Conservation (phyloP, 768 basidiomycete species). For the Podaxis sp. region DNA sequence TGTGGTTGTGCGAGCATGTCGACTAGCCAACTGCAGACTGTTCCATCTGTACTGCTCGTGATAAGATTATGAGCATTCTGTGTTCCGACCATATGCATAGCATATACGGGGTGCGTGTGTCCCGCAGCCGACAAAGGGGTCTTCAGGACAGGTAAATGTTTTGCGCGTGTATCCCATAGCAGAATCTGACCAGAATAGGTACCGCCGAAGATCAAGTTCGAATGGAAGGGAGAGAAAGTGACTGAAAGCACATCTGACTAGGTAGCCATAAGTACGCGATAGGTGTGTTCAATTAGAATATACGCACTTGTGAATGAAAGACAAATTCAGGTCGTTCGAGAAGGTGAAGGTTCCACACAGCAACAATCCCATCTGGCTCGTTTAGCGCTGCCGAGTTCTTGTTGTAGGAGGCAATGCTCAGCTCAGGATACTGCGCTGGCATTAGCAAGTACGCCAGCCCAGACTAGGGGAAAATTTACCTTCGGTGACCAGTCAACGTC, state of each 20-base stretch:
- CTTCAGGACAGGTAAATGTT: slow-evolving; percentile 93
- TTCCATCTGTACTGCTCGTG: slow-evolving; percentile 94
- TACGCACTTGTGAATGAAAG: slow-evolving; percentile 91
- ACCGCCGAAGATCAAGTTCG: slow-evolving; percentile 94
- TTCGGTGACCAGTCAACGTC: slow-evolving; percentile 98
- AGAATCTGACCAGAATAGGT: slow-evolving; percentile 99
- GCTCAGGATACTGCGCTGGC: slow-evolving; percentile 77
- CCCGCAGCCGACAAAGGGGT: slow-evolving; percentile 94
- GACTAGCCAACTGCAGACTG: slow-evolving; percentile 95
- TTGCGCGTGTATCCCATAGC: slow-evolving; percentile 97
- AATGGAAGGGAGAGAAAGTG: slow-evolving; percentile 95
- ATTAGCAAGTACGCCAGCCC: neutral
- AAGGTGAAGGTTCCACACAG: slow-evolving; percentile 95
- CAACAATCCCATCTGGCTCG: slow-evolving; percentile 95
- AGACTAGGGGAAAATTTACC: slow-evolving; percentile 34
- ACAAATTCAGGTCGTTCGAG: slow-evolving; percentile 95
- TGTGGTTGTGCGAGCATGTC: slow-evolving; percentile 99
- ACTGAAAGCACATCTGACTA: slow-evolving; percentile 98
- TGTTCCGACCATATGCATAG: slow-evolving; percentile 97
- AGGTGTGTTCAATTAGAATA: neutral
- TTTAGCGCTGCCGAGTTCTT: slow-evolving; percentile 92
- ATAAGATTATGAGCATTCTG: slow-evolving; percentile 98
- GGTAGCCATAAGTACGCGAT: neutral
- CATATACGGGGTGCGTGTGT: slow-evolving; percentile 98
- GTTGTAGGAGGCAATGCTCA: slow-evolving; percentile 95